phyloP scores from a whole-genome alignment of 2,329 filamentous ascomycete genomes.

The Trichoderma polysporum region DNA sequence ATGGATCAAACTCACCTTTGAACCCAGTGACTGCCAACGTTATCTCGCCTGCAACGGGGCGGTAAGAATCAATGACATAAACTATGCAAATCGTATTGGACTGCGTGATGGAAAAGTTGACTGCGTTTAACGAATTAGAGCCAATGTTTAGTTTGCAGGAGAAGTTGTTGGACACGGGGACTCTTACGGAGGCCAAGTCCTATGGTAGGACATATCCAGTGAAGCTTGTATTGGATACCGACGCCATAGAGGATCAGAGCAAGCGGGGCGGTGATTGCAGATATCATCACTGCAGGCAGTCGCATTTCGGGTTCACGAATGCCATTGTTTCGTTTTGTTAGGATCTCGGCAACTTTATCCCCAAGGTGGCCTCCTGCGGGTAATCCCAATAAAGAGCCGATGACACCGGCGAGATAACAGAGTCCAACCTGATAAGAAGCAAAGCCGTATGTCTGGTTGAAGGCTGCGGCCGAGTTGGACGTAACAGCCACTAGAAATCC shows the following conservation, averaged over 20 bases:
- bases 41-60: conserved; percentile 57
- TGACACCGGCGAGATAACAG: conserved; percentile 49
- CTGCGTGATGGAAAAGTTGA: conserved; percentile 57
- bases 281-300: conserved; percentile 53
- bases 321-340: conserved; percentile 54
- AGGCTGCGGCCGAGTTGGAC: conserved; percentile 51
- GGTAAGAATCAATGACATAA: conserved; percentile 58
- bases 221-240: conserved; percentile 45
- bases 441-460: conserved; percentile 43
- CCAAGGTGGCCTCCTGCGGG: conserved; percentile 49
- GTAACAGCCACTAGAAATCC: conserved; percentile 56
- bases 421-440: conserved; percentile 49
- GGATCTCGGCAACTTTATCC: conserved; percentile 48
- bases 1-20: conserved; percentile 43
- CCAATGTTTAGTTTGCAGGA: background rate
- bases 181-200: conserved; percentile 52
- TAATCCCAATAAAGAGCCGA: conserved; percentile 51
- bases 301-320: conserved; percentile 61
- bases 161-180: background rate
- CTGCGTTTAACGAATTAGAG: conserved; percentile 31
- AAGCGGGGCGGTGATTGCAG: conserved; percentile 50
- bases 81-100: conserved; percentile 56
- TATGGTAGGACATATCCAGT: conserved; percentile 58
- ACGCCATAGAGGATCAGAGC: conserved; percentile 48
- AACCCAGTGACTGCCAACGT: conserved; percentile 54